Base-by-base conservation (phyloP, 2,329 filamentous ascomycete genomes). In the Fusarium sp. region DNA sequence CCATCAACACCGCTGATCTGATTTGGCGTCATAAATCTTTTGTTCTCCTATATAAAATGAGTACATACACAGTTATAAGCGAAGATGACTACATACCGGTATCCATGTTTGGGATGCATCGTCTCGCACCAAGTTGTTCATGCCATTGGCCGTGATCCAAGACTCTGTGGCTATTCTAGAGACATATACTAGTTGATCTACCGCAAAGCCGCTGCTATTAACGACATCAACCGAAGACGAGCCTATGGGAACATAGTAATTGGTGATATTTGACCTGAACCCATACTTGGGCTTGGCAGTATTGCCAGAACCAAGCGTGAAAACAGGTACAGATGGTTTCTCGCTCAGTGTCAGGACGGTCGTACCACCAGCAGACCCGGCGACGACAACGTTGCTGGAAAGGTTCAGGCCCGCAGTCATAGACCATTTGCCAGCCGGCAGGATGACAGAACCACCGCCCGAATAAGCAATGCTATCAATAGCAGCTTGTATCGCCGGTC, bases 121-220 rank as follows among this genome's bases (percentile, higher is more conserved):
- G 39, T 73, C 32, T 30, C 76, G 65, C 4, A 67, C 55, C 13
- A 77, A 44, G 8, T 55, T 15, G 4, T 22, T 22, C 76, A 77
- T 77, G 1, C 74, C 75, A 8, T 75, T 77, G 1, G 18, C 42
- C 8, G 12, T 24, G 2, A 78, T 60, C 76, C 76, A 77, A 5
- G 41, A 55, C 8, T 63, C 63, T 4, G 72, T 75, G 6, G 59
- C 68, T 3, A 38, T 48, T 10, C 74, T 64, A 4, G 62, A 32
- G 22, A 78, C 41, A 39, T 68, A 77, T 0, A 77, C 72, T 1
- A 70, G 28, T 15, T 77, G 76, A 3, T 68, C 48, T 5, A 28
- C 47, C 0, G 32, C n/a, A 18, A 77, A 71, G 0, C 63, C 62
- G 3, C 28, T 39, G 8, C 62, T 34, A 12, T 56, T 20, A 1